Evolutionary conservation across 139 green algal species (phyloP), one percentile per base, ranked within the genome.

Genomic region (Tetradesmus obliquus): DNA sequence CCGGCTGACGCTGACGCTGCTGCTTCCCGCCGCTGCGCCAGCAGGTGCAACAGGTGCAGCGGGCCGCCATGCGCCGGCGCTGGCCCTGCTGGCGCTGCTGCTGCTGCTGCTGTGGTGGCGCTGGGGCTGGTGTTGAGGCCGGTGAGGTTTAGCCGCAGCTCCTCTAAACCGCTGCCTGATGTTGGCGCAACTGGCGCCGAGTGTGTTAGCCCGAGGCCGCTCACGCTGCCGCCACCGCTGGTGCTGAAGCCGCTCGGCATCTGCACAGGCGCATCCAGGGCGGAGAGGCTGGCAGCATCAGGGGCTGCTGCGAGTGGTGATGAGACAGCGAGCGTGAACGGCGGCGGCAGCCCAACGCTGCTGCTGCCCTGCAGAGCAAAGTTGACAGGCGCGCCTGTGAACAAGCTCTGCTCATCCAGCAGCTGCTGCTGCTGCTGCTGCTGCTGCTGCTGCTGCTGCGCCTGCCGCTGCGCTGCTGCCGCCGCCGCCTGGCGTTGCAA

Each of bases 351-450:
- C 80, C 80, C 45, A 57, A 10, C 12, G 9, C 45, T 85, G 80
- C 51, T 85, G 80, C 80, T 24, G 20, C 45, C 85, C 45, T 88
- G 84, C 84, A 88, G 57, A 5, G 84, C 84, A 57, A 88, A 88
- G 57, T 88, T 88, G 57, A 88, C 58, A 45, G 84, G 85, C 62
- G 9, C 45, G 15, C 20, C 19, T 74, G 85, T 8, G 9, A 79
- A 60, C 24, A 51, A 20, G 57, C 84, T 55, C 84, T 58, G 58
- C 57, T 88, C 81, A 22, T n/a, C 9, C 58, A 80, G 84, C 84
- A 80, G 84, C 84, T 88, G 84, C 84, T 60, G 84, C 76, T 55
- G 76, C 76, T 32, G n/a, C 66, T 24, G 82, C n/a, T 17, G 51
- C 22, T 54, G 74, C 72, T 45, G 32, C 15, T 82, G 74, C 8